Conservation (phyloP, 495 filamentous ascomycete species). For the Tuber brumale region DNA sequence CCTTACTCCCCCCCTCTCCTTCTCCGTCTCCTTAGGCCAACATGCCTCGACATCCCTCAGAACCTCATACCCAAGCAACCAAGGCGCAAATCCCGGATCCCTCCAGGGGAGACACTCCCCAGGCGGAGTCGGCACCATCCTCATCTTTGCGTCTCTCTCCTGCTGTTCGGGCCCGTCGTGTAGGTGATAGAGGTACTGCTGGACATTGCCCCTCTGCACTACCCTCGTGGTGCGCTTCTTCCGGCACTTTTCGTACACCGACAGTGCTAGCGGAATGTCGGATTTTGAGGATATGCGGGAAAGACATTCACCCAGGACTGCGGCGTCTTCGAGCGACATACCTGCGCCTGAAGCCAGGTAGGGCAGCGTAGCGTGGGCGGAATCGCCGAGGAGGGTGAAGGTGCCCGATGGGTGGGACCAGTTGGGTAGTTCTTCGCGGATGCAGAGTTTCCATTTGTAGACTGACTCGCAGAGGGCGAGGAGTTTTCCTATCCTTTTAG, state of each 20-base stretch:
- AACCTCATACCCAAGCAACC: slow-evolving; percentile 50
- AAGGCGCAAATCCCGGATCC: slow-evolving; percentile 48
- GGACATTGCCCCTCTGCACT: slow-evolving; percentile 49
- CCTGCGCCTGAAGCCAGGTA: slow-evolving; percentile 52
- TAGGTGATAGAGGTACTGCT: slow-evolving; percentile 51
- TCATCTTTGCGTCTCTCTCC: slow-evolving; percentile 49
- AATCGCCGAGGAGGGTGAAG: slow-evolving; percentile 61
- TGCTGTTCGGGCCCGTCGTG: slow-evolving; percentile 51
- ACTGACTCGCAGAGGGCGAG: slow-evolving; percentile 52
- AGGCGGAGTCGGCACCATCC: slow-evolving; percentile 43
- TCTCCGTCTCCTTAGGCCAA: background rate
- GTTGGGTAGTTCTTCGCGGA: slow-evolving; percentile 50
- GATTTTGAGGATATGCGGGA: slow-evolving; percentile 43
- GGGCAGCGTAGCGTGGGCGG: slow-evolving; percentile 63
- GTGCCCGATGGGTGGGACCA: slow-evolving; percentile 53
- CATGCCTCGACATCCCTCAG: slow-evolving; percentile 43
- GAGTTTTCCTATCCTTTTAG: slow-evolving; percentile 46
- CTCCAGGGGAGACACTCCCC: slow-evolving; percentile 50
- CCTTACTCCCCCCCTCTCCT: background rate
- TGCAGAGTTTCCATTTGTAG: slow-evolving; percentile 63
- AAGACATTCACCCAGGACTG: slow-evolving; percentile 48
- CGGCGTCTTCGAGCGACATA: slow-evolving; percentile 52
- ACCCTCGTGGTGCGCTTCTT: slow-evolving; percentile 50
- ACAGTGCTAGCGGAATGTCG: slow-evolving; percentile 46
- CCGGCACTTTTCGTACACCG: slow-evolving; percentile 49